Evolutionary conservation across 2,329 filamentous ascomycete genomes (phyloP).

Genomic region (Colletotrichum sojae): DNA sequence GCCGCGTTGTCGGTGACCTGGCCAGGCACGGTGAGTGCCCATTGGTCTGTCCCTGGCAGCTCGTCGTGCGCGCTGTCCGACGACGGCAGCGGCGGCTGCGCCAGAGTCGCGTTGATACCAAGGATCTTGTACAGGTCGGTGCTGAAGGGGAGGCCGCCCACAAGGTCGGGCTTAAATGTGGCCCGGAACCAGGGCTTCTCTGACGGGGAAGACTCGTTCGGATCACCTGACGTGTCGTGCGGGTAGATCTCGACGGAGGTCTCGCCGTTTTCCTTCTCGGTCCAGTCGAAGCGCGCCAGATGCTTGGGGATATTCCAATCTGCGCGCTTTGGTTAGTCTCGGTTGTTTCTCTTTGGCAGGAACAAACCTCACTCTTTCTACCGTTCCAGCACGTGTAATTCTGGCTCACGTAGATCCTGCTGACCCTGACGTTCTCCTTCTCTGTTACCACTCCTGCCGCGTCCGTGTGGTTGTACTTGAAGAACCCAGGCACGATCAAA

Average conservation of each 20-base stretch:
- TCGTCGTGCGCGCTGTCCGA: constrained; percentile 55
- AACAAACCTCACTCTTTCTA: constrained; percentile 58
- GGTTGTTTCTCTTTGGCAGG: not conserved
- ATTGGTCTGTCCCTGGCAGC: constrained; percentile 61
- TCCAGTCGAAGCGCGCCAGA: constrained; percentile 65
- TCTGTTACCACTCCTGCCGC: constrained; percentile 45
- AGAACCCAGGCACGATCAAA: constrained; percentile 61
- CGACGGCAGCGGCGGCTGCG: constrained; percentile 62
- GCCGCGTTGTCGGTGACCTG: constrained; percentile 23
- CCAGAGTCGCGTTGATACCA: constrained; percentile 59
- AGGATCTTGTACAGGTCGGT: constrained; percentile 55
- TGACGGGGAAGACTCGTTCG: constrained; percentile 51
- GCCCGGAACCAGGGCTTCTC: constrained; percentile 60
- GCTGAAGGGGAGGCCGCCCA: constrained; percentile 60
- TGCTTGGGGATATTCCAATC: constrained; percentile 71
- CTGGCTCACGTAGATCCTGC: constrained; percentile 68
- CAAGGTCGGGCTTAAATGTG: constrained; percentile 56
- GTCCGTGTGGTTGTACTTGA: constrained; percentile 52
- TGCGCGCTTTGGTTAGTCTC: constrained; percentile 42
- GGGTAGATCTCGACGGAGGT: constrained; percentile 60
- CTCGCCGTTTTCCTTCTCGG: constrained; percentile 51
- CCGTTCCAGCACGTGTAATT: constrained; percentile 67
- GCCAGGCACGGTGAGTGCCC: constrained; percentile 55
- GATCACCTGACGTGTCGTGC: constrained; percentile 52
- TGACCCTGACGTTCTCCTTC: constrained; percentile 57